Evolutionary conservation across 2,329 filamentous ascomycete genomes (phyloP).

Genomic region (Curvularia sp.): DNA sequence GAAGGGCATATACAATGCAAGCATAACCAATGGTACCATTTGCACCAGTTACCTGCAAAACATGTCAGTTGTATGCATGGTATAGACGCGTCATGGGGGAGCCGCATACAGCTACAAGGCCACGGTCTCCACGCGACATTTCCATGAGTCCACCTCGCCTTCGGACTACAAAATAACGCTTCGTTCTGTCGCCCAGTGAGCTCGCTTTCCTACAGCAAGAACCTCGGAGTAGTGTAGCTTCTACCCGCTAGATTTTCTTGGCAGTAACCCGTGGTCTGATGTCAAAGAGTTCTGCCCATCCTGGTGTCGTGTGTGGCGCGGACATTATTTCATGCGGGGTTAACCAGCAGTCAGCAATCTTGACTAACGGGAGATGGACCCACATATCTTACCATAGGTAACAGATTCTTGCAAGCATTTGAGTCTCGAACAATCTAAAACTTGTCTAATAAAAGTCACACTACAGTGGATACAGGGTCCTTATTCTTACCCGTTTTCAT

Average conservation of each 20-base stretch:
- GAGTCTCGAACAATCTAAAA: not conserved
- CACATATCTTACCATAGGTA: not conserved
- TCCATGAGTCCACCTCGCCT: not conserved
- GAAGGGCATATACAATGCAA: constrained; percentile 36
- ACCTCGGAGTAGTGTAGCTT: not conserved
- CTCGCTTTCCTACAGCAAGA: not conserved
- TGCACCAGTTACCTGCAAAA: constrained; percentile 43
- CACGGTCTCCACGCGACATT: constrained; percentile 14
- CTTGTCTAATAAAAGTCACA: not conserved
- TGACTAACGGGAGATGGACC: not conserved
- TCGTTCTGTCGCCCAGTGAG: not conserved
- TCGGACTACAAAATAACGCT: not conserved
- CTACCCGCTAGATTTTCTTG: not conserved
- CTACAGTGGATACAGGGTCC: not conserved
- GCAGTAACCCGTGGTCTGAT: not conserved
- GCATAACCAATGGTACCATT: constrained; percentile 48
- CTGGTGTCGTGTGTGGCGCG: not conserved
- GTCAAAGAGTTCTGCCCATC: not conserved
- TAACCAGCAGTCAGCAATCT: not conserved
- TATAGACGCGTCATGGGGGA: not conserved
- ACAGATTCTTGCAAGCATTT: not conserved
- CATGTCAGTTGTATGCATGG: constrained; percentile 5
- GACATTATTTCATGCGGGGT: not conserved
- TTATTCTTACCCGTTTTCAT: not conserved
- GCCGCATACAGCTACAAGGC: constrained; percentile 36